Evolutionary conservation across 805 yeast species (phyloP), one percentile per base, ranked within the genome.

Genomic region (Lipomyces kockii): DNA sequence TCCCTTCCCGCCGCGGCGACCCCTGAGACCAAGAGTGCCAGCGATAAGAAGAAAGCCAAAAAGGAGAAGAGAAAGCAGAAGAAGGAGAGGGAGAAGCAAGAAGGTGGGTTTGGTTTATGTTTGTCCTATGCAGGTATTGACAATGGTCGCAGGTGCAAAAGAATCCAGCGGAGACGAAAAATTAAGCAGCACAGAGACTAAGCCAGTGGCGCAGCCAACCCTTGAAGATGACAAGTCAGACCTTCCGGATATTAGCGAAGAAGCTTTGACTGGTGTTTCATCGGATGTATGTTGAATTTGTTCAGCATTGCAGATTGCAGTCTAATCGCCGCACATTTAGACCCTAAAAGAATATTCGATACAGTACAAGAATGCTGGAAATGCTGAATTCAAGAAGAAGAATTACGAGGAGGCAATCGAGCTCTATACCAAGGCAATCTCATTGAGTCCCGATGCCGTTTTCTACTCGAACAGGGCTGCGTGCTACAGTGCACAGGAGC

Each of bases 401-500:
- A 82, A 89, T 62, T 90, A 83, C 76, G 84, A 86, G 63, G 83
- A 84, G n/a, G 98, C 98, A 56, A 86, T 92, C 74, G 86, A 85
- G 57, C 89, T 84, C 78, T 95, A 95, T 82, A 78, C 91, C 55
- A 86, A 85, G 65, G 98, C 99, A 11, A 82, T 95, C 73, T 77
- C 83, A 63, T 89, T 89, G 77, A 80, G 83, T 73, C 70, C 70
- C 54, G 98, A 95, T 79, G 92, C 98, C 4, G 90, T 93, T 46
- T 95, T 85, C 81, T 94, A 89, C 81, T 92, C 98, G 69, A 95
- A 95, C 83, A 88, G 98, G 80, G 92, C 98, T 35, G 99, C 99
- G 20, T 94, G 97, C 80, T 90, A 90, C 80, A 90, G 93, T 61
- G 91, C 96, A 8, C 82, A 91, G 72, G 86, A 87, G 71, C 86